Evolutionary conservation across 352 stramenopile species (phyloP), one percentile per base, ranked within the genome.

Genomic region (Globisporangium echinulatum): DNA sequence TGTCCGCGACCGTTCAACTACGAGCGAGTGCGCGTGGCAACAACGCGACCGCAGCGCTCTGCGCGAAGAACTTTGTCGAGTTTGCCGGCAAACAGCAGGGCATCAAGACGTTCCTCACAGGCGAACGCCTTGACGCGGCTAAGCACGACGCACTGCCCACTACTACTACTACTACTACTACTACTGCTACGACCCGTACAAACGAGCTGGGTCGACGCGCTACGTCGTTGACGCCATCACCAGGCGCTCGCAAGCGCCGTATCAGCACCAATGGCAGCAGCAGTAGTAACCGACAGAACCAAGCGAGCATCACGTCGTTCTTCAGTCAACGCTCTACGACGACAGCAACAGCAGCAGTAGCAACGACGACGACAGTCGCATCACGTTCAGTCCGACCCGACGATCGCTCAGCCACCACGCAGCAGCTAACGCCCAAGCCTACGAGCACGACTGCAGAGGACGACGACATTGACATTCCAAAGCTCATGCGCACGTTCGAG

Each of bases 11-110:
- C 14, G 64, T 88, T 13, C 67, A 80, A 25, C 52, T 86, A 4
- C 50, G 75, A 37, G 17, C 52, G 8, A 49, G 37, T 37, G 44
- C 54, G 7, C 43, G 48, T 6, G 54, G 10, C 8, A 77, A 69
- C 55, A 74, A 64, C n/a, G 69, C 77, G 58, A 74, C 66, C 10
- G 71, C 77, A 14, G 66, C 76, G 14, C 55, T 90, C 0, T 92
- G 81, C 39, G 77, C 82, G 37, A 88, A 84, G 52, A 79, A 87
- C 66, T 92, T 76, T 54, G 59, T 65, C 7, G 85, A 94, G 48
- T 94, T 92, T 58, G 78, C 82, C 7, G 82, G 85, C 17, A 92
- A 70, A 33, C 85, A 94, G 48, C 81, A 90, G 53, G 77, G 59
- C 49, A 86, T 90, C 51, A 78, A 74, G 56, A 61, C 72, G 17